phyloP scores from a whole-genome alignment of 1,284 basidiomycete species.

The Sanghuangporus sanghuang region DNA sequence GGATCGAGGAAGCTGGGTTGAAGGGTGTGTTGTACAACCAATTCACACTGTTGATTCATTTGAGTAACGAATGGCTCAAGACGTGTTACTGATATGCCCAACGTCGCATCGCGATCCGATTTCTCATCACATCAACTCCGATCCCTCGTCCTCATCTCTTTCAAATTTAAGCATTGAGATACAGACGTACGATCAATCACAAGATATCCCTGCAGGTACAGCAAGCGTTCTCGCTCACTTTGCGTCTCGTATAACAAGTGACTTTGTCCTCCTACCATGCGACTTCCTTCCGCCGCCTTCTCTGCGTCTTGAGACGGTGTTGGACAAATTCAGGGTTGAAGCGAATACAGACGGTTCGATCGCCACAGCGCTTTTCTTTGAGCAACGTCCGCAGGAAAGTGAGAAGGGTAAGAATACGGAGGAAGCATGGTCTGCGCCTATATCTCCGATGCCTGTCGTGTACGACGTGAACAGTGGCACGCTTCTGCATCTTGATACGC shows the following conservation, averaged over 20 bases:
- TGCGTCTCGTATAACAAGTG: constrained; percentile 62
- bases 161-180: constrained; percentile 66
- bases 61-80: constrained; percentile 34
- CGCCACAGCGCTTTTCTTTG: constrained; percentile 77
- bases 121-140: constrained; percentile 77
- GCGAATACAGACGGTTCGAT: constrained; percentile 60
- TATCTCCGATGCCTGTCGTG: constrained; percentile 46
- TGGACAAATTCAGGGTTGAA: constrained; percentile 81
- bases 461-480: constrained; percentile 64
- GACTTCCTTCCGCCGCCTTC: constrained; percentile 80
- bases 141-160: constrained; percentile 47
- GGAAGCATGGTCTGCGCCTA: constrained; percentile 60
- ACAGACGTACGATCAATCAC: constrained; percentile 70
- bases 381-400: constrained; percentile 50
- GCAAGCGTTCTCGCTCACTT: constrained; percentile 68
- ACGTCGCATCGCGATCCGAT: constrained; percentile 67
- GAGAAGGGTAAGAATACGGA: constrained; percentile 32
- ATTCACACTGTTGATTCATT: constrained; percentile 4
- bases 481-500: constrained; percentile 65
- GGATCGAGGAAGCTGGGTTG: constrained; percentile 85
- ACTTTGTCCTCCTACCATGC: constrained; percentile 89
- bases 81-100: constrained; percentile 83
- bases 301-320: constrained; percentile 62
- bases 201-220: constrained; percentile 59
- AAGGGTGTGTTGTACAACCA: constrained; percentile 49